These are phyloP conservation scores for Camellia granthamiana DNA, from an alignment of 148 eudicot species.

Conservation along the genomic window DNA sequence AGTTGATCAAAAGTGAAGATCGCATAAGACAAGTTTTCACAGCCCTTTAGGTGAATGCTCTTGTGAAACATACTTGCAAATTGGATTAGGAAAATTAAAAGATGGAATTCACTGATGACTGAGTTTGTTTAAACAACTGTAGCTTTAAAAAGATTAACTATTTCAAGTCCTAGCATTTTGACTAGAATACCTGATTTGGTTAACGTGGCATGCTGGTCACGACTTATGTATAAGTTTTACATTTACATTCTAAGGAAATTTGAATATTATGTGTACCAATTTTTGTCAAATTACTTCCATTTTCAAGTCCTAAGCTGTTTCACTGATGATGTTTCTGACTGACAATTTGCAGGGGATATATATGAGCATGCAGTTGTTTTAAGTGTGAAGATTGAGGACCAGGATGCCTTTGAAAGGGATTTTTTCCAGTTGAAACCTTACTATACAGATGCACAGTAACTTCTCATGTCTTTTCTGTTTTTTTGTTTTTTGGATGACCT, in stretches of 20 bases:
- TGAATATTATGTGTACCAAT: too few relatives aligned
- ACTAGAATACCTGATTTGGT: neutral
- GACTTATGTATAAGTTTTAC: too few relatives aligned
- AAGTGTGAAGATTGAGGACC: slow-evolving; percentile 92
- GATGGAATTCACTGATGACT: too few relatives aligned
- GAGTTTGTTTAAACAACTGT: too few relatives aligned
- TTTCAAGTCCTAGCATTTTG: neutral
- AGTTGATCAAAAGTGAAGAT: neutral
- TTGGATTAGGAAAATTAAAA: neutral
- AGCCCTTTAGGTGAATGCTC: neutral
- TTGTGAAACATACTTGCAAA: neutral
- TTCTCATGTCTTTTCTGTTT: too few relatives aligned
- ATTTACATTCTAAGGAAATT: too few relatives aligned
- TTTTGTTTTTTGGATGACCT: too few relatives aligned
- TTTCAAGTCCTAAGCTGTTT: too few relatives aligned
- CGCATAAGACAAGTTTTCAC: neutral
- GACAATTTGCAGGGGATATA: too few relatives aligned
- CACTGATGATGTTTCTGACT: too few relatives aligned
- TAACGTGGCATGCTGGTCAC: neutral
- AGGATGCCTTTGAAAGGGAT: slow-evolving; percentile 93
- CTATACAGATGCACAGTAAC: too few relatives aligned
- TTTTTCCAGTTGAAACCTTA: slow-evolving; percentile 72
- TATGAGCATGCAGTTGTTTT: slow-evolving; percentile 39
- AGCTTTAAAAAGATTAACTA: neutral
- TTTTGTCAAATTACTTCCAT: too few relatives aligned